Base-by-base conservation (phyloP, 192 early-diverging fungal genomes). In the Allomyces macrogynus region DNA sequence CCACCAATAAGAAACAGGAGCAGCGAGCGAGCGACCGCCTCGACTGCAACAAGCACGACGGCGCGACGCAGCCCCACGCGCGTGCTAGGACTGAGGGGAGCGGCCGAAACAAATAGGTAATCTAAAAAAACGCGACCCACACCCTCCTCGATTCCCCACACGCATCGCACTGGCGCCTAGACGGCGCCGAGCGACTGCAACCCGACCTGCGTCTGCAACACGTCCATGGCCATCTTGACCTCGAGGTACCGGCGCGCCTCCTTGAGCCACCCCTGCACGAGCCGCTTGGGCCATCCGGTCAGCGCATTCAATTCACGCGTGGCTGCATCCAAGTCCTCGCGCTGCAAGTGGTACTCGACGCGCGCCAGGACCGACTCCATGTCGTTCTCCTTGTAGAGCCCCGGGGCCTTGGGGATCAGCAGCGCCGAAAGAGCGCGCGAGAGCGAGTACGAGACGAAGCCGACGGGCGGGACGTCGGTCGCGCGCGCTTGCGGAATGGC, bases 251-350 rank as follows among this genome's bases (percentile, higher is more conserved):
- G 76, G 60, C 91, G 82, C 1, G 91, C 89, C 27, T 80, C 76
- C 26, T 73, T 71, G 25, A 97, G 75, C 95, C 95, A 97, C 75
- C 92, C 95, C 72, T 77, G 70, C 20, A 90, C 86, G 62, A 97
- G 73, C 68, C 74, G 77, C 73, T 87, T 87, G 18, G 88, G 81
- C 95, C 95, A 97, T 8, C 95, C 92, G 60, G 73, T 82, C 61
- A 97, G 76, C 73, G 93, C 91, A 75, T 95, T 95, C 66, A 95
- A 72, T 71, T 97, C 92, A 68, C 95, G 81, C 16, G 88, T 74
- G 14, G 92, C 92, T 64, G 75, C 74, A 61, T 95, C 92, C 64
- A 97, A 71, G 73, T 97, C 88, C 23, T 82, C 81, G 63, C 81
- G 79, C 63, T 76, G 67, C 64, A 97, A 74, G 72, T 87, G 86